phyloP scores from a whole-genome alignment of 495 filamentous ascomycete genomes.

The Cladorrhinum samala region DNA sequence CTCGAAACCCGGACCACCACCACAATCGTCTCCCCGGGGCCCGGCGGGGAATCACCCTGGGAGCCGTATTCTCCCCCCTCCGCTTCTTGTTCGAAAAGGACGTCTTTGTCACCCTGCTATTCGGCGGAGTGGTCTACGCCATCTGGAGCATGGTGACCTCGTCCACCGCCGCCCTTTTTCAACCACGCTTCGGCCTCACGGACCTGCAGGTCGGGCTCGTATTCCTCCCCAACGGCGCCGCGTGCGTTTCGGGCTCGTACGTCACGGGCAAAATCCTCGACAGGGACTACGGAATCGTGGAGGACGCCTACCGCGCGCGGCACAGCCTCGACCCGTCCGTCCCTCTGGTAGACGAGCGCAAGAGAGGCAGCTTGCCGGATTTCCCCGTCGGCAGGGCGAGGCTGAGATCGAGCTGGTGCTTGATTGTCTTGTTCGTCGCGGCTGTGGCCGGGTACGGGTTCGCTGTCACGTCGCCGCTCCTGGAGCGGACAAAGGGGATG shows the following conservation, averaged over 20 bases:
- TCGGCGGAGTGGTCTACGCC: slow-evolving; percentile 33
- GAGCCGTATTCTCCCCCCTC: slow-evolving; percentile 49
- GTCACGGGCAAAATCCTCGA: slow-evolving; percentile 22
- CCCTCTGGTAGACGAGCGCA: too few species aligned
- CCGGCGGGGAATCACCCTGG: slow-evolving; percentile 38
- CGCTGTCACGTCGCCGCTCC: slow-evolving; percentile 38
- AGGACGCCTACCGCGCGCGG: slow-evolving; percentile 28
- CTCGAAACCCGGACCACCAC: not conserved
- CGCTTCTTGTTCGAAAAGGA: slow-evolving; percentile 57
- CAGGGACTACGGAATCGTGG: slow-evolving; percentile 22
- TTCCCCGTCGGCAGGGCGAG: slow-evolving; percentile 62
- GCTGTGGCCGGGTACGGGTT: slow-evolving; percentile 48
- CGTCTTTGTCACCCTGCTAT: slow-evolving; percentile 49
- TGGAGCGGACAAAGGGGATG: slow-evolving; percentile 30
- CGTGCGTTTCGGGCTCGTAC: slow-evolving; percentile 19
- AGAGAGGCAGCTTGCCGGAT: slow-evolving; percentile 44
- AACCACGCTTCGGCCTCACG: slow-evolving; percentile 39
- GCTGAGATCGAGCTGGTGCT: slow-evolving; percentile 27
- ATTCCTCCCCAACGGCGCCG: slow-evolving; percentile 28
- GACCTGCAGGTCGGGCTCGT: slow-evolving; percentile 46
- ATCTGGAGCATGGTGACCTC: slow-evolving; percentile 29
- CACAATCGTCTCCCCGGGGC: slow-evolving; percentile 13
- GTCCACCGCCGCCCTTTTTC: slow-evolving; percentile 34
- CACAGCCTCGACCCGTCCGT: slow-evolving; percentile 36
- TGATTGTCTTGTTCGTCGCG: slow-evolving; percentile 30